Evolutionary conservation across 1,284 basidiomycete genomes (phyloP), one percentile per base, ranked within the genome.

Genomic region (Tremellales sp.): DNA sequence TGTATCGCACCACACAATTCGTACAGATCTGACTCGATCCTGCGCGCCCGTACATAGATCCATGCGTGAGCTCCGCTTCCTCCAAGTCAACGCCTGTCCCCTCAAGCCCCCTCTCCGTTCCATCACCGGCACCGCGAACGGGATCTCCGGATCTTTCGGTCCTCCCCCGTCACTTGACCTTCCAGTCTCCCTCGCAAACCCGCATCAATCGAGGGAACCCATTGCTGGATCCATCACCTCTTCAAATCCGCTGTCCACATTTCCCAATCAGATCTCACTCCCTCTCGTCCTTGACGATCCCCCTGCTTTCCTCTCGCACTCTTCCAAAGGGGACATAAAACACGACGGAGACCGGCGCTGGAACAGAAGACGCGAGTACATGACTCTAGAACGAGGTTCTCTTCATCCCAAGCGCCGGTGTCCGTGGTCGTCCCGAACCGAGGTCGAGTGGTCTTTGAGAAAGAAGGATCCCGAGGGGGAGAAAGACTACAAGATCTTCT

Each of bases 61-160:
- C 10, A 10, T 31, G 10, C 29, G 16, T 10, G 10, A 10, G 16
- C 29, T 31, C 10, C 29, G 29, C 29, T 10, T 10, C 29, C 29
- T 10, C 10, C 10, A 31, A 10, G 10, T 9, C 12, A 40, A 21
- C 9, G 9, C 38, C 19, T 16, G 19, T n/a, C 22, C 6, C 8
- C 38, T 12, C 10, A 40, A 7, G 6, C 10, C 25, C 6, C n/a
- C 13, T 40, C n/a, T 16, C 12, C 22, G n/a, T 40, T 9, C 21
- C 25, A 22, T 12, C 18, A 21, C 14, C 7, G 13, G 22, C 14
- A 40, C 39, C 46, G 40, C 40, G 40, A 58, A 56, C 58, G 54
- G 58, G 61, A 43, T 63, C 61, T 63, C 57, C 43, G 61, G 53
- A 54, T 46, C 29, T 47, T 45, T 14, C 58, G 45, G 34, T 51